Base-by-base conservation (phyloP, 768 basidiomycete genomes). In the Cantharellus cinnabarinus region DNA sequence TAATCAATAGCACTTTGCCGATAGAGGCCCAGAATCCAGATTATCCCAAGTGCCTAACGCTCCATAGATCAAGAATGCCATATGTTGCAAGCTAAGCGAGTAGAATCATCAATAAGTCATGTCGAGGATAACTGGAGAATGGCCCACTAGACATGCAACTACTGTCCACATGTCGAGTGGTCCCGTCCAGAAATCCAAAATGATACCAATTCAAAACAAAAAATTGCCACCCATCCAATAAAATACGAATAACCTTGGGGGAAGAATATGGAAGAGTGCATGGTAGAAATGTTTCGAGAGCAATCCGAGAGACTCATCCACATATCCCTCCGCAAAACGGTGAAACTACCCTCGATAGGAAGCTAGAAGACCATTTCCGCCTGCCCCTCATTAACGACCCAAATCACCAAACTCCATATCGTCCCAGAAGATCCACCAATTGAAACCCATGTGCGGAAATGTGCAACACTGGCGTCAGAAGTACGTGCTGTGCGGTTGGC, bases 341-440 rank as follows among this genome's bases (percentile, higher is more conserved):
- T 55, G 53, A 55, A 55, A 34, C 53, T 55, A 55, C 14, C 14
- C 53, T 55, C 53, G 15, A 55, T 55, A 7, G 53, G 53, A 34
- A 55, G 53, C 37, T n/a, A 10, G 53, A 10, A 55, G n/a, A 55
- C 53, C 53, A 55, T 55, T 34, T 55, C 53, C 7, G 53, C 53
- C 29, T 55, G 53, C 14, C 53, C 53, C 29, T 55, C 53, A 34
- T 55, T 55, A 10, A 55, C 53, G 29, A 14, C 15, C 15, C 15
- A 55, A 10, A 7, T 34, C 35, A 55, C 53, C 14, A 34, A n/a
- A 34, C 53, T n/a, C 53, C 53, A 55, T 10, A 55, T 29, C 20
- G 20, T 29, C 1, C 20, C 20, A 29, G 20, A 29, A 29, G 20
- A 29, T 29, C 20, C 20, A 29, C 20, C 20, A n/a, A n/a, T 10